Percentiles rank a stretch among this genome's conserved stretches.
These are phyloP conservation scores for Starmerella kuoi DNA, from an alignment of 805 yeast genomes.

Conservation along the genomic window DNA sequence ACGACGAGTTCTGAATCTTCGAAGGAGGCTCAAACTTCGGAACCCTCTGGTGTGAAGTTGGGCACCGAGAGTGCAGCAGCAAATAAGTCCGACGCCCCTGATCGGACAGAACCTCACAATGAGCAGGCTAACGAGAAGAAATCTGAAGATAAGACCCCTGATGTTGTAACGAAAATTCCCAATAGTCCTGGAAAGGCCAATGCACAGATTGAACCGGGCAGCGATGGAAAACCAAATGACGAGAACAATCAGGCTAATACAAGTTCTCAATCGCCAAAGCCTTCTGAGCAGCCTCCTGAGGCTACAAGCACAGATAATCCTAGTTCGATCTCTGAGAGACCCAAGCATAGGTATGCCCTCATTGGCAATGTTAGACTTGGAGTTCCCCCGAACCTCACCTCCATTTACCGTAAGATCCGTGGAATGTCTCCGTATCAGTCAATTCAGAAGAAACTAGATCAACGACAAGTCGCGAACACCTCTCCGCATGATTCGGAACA, in stretches of 20 bases:
- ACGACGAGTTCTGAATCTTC: neutral
- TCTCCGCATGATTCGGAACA: too few species aligned
- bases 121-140: neutral
- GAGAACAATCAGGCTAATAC: too few species aligned
- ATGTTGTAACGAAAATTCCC: neutral
- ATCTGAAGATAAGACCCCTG: neutral
- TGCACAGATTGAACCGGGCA: too few species aligned
- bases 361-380: slow-evolving; percentile 14
- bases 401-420: slow-evolving; percentile 11
- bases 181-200: neutral
- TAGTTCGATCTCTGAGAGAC: slow-evolving; percentile 1
- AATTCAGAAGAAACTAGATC: too few species aligned
- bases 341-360: slow-evolving; percentile 17
- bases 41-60: neutral
- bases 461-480: too few species aligned
- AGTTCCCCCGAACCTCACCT: slow-evolving; percentile 17
- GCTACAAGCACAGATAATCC: neutral
- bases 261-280: neutral
- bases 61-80: neutral
- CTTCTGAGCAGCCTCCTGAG: neutral
- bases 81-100: too few species aligned
- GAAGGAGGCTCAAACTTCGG: neutral
- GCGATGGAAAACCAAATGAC: too few species aligned
- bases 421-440: neutral
- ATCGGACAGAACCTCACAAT: neutral